These are phyloP conservation scores for Hirschioporus abietinus DNA, from an alignment of 768 basidiomycete genomes.

Conservation along the genomic window DNA sequence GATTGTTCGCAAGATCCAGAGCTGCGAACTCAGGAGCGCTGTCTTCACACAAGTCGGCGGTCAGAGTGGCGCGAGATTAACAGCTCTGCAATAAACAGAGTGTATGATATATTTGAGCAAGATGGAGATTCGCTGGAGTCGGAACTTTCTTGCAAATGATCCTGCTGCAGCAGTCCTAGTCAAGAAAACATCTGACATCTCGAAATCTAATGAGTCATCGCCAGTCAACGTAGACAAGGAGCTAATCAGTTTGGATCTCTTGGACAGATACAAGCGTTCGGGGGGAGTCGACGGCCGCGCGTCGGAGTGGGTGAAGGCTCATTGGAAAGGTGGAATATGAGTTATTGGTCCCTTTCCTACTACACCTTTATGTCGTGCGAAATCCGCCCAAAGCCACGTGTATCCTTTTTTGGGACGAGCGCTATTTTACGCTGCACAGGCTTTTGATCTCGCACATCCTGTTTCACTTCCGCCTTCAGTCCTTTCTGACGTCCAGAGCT, in stretches of 20 bases:
- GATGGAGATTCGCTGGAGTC: not conserved
- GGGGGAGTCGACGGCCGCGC: not conserved
- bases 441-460: not conserved
- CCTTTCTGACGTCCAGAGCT: not conserved
- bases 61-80: not conserved
- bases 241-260: not conserved
- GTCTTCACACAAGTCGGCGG: not conserved
- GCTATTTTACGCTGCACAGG: not conserved
- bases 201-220: not conserved
- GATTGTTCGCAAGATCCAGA: not conserved
- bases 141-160: not conserved
- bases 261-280: not conserved
- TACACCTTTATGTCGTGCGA: not conserved
- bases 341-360: not conserved
- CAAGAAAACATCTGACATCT: not conserved
- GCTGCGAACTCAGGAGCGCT: no score
- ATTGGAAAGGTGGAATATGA: not conserved
- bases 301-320: not conserved
- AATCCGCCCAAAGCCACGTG: not conserved
- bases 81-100: not conserved
- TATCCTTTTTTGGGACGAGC: not conserved
- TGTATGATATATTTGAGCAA: not conserved
- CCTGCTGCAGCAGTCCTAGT: not conserved
- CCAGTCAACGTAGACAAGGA: not conserved
- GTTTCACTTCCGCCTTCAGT: not conserved